phyloP scores from a whole-genome alignment of 75 land plant species.

The Pseudotsuga menziesii region DNA sequence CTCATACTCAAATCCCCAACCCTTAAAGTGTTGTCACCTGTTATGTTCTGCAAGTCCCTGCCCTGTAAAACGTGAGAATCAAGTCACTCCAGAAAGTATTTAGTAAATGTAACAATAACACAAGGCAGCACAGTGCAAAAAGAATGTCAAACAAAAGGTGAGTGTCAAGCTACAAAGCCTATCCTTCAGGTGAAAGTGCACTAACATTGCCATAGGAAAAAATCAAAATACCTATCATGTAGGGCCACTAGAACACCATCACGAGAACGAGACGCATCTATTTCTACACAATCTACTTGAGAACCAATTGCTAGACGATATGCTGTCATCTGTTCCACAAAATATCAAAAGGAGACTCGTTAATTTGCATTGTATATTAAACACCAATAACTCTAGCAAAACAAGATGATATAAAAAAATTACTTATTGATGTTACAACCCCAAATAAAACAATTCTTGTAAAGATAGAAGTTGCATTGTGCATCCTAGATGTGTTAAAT shows the following conservation, averaged over 20 bases:
- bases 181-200: background rate
- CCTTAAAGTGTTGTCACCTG: constrained; percentile 52
- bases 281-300: constrained; percentile 78
- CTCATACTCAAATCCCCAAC: constrained; percentile 62
- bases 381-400: too few relatives aligned
- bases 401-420: too few relatives aligned
- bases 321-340: constrained; percentile 52
- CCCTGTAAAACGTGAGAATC: constrained; percentile 53
- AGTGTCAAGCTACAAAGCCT: background rate
- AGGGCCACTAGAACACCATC: constrained; percentile 84
- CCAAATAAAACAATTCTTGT: too few relatives aligned
- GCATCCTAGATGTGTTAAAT: too few relatives aligned
- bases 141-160: background rate
- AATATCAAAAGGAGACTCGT: background rate
- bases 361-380: background rate
- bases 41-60: constrained; percentile 92
- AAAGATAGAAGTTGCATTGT: too few relatives aligned
- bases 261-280: constrained; percentile 79
- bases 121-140: too few relatives aligned
- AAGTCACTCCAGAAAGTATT: constrained; percentile 11
- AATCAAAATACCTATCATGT: constrained; percentile 70
- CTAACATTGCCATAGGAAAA: background rate
- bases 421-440: too few relatives aligned
- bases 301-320: constrained; percentile 53
- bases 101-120: background rate